A percentile compares a stretch with the other conserved stretches of the same genome.
These are phyloP conservation scores for Podaxis carcinomalis DNA, from an alignment of 768 basidiomycete genomes.

Conservation along the genomic window DNA sequence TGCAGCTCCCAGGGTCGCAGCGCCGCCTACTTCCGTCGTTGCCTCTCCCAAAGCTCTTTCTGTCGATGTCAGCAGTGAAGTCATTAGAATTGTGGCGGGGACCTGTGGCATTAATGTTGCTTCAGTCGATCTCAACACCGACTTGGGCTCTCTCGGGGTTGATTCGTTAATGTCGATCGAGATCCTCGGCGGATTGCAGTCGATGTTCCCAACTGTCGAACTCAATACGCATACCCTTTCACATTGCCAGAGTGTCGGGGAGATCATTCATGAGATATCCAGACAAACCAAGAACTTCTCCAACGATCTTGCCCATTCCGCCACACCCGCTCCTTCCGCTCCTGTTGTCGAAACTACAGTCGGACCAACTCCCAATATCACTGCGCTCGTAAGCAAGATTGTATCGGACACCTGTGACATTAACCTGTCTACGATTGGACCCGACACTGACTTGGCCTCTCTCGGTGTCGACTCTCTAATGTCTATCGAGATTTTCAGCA, in stretches of 20 bases:
- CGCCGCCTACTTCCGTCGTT: background rate
- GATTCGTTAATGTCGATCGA: slow-evolving; percentile 67
- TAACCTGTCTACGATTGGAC: background rate
- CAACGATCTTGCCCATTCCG: background rate
- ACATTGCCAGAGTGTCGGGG: slow-evolving; percentile 30
- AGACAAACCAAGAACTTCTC: slow-evolving; percentile 13
- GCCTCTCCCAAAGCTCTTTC: background rate
- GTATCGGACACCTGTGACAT: slow-evolving; percentile 3
- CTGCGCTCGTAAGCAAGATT: slow-evolving; percentile 1
- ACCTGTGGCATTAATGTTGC: slow-evolving; percentile 36
- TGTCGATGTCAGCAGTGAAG: slow-evolving; percentile 21
- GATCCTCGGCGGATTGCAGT: slow-evolving; percentile 34
- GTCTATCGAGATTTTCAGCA: slow-evolving; percentile 12
- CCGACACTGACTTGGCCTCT: slow-evolving; percentile 2
- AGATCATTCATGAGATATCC: slow-evolving; percentile 28
- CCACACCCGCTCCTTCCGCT: background rate
- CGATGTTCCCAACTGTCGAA: slow-evolving; percentile 26
- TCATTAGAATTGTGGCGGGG: slow-evolving; percentile 35
- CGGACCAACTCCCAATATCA: background rate
- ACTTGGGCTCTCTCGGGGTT: slow-evolving; percentile 52
- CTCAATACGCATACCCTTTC: slow-evolving; percentile 28
- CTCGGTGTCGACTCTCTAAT: slow-evolving; percentile 13
- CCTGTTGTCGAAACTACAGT: background rate
- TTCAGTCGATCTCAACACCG: slow-evolving; percentile 28
- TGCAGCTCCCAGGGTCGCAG: background rate